Base-by-base conservation (phyloP, 208 protist species). In the Spongospora subterranea region DNA sequence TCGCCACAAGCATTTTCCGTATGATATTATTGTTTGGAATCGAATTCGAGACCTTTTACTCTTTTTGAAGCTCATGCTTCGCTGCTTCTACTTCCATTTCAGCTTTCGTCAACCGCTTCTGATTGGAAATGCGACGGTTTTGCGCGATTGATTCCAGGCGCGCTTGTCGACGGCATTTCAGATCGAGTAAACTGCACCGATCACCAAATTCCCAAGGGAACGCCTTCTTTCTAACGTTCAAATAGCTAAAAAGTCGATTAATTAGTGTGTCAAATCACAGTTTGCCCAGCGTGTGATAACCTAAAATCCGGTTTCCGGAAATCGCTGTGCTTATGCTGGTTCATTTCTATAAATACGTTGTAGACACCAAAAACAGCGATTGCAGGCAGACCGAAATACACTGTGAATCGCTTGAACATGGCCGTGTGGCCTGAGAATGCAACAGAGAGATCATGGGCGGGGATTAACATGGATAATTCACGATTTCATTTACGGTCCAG, bases 121-220 rank as follows among this genome's bases (percentile, higher is more conserved):
- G n/a, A n/a, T n/a, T n/a, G n/a, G n/a, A n/a, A n/a, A n/a, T n/a
- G n/a, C n/a, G n/a, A n/a, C n/a, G n/a, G n/a, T n/a, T n/a, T n/a
- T n/a, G n/a, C n/a, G n/a, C n/a, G n/a, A n/a, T n/a, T n/a, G n/a
- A n/a, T n/a, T n/a, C n/a, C n/a, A n/a, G n/a, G n/a, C n/a, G n/a
- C n/a, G n/a, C n/a, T n/a, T n/a, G n/a, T n/a, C n/a, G n/a, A 35
- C 35, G n/a, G 71, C 71, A 82, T 13, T 82, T 13, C 71, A 45
- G 17, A 43, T 82, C 71, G 17, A 82, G 40, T 43, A 82, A 43
- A 35, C 17, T 40, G 71, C 71, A 82, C n/a, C 17, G 6, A n/a
- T 82, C 71, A 43, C 71, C 71, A n/a, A 40, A 20, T n/a, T 82
- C 35, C 71, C 71, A 82, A 20, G 71, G 71, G 71, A 82, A 82